phyloP scores from a whole-genome alignment of 495 filamentous ascomycete species.

The Penicillium egyptiacum region DNA sequence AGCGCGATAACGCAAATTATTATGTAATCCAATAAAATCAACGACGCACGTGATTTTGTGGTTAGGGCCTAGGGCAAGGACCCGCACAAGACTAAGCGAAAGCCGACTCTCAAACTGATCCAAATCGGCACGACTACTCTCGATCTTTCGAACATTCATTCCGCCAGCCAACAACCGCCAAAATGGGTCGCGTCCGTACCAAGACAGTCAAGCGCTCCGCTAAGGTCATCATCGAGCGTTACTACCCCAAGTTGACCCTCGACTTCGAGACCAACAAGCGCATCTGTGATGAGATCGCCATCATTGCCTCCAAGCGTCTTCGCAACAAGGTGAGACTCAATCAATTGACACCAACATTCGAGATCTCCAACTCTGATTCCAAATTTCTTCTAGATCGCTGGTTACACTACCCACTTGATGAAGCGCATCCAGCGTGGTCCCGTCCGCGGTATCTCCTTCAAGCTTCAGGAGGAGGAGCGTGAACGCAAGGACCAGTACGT shows the following conservation, averaged over 20 bases:
- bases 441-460: conserved; percentile 99
- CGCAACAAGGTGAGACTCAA: conserved; percentile 81
- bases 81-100: conserved; percentile 36
- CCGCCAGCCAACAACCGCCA: conserved; percentile 60
- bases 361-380: conserved; percentile 11
- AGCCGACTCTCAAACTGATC: conserved; percentile 18
- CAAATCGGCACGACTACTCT: conserved; percentile 11
- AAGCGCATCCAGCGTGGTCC: conserved; percentile 99
- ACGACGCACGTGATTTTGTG: conserved; percentile 18
- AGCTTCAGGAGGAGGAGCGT: conserved; percentile 99
- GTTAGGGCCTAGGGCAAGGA: conserved; percentile 36
- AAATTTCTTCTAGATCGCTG: conserved; percentile 70
- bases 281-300: conserved; percentile 99
- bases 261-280: conserved; percentile 99
- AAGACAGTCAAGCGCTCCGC: conserved; percentile 99
- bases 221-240: conserved; percentile 99
- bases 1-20: not conserved
- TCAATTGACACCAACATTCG: not conserved
- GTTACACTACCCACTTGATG: conserved; percentile 89
- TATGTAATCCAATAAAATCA: not conserved
- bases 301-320: conserved; percentile 96
- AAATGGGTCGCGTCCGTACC: conserved; percentile 95
- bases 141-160: conserved; percentile 33
- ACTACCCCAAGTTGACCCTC: conserved; percentile 97
- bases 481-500: conserved; percentile 99